Evolutionary conservation across 805 yeast species (phyloP).

Genomic region (Metschnikowia reukaufii): DNA sequence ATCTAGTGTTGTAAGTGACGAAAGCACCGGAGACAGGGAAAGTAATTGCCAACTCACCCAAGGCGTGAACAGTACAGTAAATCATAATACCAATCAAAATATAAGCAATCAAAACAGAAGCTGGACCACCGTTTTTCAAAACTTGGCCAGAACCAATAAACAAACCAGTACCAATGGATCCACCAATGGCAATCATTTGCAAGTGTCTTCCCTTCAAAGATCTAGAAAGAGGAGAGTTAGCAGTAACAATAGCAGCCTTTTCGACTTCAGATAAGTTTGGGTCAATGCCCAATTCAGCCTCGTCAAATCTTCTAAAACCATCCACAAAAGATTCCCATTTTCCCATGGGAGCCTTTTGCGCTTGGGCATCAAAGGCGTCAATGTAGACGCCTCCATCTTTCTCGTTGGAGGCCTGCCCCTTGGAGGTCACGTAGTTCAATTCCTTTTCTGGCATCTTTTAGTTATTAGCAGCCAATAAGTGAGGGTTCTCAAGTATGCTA

Average conservation of each 20-base stretch:
- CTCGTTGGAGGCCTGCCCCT: conserved; percentile 35
- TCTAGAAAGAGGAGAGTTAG: conserved; percentile 58
- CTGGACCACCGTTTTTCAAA: conserved; percentile 62
- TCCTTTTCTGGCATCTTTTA: conserved; percentile 41
- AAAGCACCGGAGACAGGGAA: conserved; percentile 35
- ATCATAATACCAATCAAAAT: conserved; percentile 57
- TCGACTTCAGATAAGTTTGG: conserved; percentile 41
- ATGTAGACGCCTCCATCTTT: conserved; percentile 40
- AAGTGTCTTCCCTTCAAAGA: conserved; percentile 58
- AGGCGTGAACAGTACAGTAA: conserved; percentile 58
- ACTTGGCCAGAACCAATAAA: conserved; percentile 64
- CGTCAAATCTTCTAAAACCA: conserved; percentile 34
- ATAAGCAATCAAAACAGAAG: conserved; percentile 57
- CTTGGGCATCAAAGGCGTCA: conserved; percentile 30
- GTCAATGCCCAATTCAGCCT: conserved; percentile 42
- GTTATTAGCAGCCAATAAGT: background rate
- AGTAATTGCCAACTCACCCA: conserved; percentile 63
- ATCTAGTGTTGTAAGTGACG: conserved; percentile 24
- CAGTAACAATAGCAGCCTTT: conserved; percentile 48
- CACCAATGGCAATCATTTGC: conserved; percentile 68
- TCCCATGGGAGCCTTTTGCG: conserved; percentile 16
- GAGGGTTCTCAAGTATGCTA: background rate
- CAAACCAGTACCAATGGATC: conserved; percentile 68
- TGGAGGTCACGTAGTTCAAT: conserved; percentile 39
- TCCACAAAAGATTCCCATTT: conserved; percentile 27